These are phyloP conservation scores for Mucor circinelloides DNA, from an alignment of 371 early-diverging fungal genomes.

Conservation along the genomic window DNA sequence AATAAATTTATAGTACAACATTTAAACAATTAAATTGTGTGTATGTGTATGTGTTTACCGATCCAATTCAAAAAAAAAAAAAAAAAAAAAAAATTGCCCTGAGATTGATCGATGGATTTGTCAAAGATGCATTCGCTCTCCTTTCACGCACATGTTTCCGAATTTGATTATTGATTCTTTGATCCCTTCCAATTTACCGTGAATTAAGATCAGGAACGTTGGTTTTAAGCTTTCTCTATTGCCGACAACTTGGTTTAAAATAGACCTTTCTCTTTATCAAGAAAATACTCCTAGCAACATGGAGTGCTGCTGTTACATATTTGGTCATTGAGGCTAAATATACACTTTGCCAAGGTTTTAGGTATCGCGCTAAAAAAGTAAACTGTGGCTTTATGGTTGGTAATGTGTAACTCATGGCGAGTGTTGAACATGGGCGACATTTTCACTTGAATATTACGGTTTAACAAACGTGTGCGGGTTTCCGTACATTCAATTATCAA, in stretches of 20 bases:
- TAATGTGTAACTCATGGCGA: neutral
- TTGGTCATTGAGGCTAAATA: no score
- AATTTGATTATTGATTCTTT: no score
- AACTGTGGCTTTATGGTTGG: neutral
- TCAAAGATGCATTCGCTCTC: neutral
- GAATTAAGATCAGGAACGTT: neutral
- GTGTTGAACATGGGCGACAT: neutral
- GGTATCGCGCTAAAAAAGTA: neutral
- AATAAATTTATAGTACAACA: neutral
- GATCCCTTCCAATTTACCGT: neutral
- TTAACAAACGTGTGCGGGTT: no score
- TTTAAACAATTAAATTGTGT: neutral
- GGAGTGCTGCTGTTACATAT: no score
- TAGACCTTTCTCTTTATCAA: neutral
- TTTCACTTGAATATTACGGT: neutral
- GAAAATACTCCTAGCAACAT: neutral
- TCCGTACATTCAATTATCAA: no score
- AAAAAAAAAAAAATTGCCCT: neutral
- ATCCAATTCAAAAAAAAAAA: neutral
- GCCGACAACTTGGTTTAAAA: neutral
- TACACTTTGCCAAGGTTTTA: neutral
- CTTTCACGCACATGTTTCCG: neutral
- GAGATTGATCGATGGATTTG: neutral
- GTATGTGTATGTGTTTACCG: neutral
- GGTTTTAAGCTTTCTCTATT: neutral